Base-by-base conservation (phyloP, 2,329 filamentous ascomycete species). In the Epichloe gansuensis region DNA sequence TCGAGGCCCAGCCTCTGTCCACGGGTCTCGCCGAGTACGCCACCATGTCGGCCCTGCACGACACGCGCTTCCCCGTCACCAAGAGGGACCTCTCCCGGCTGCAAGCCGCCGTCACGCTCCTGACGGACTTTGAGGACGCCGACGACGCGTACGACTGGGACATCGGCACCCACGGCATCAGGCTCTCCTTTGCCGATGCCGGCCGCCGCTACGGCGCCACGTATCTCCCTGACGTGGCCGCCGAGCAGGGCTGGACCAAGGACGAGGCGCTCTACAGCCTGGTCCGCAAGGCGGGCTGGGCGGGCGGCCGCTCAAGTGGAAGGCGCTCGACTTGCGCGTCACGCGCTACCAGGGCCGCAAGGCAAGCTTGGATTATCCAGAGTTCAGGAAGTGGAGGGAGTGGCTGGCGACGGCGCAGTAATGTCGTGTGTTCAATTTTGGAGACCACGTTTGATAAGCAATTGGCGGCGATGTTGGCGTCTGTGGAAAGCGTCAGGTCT, bases 261-360 rank as follows among this genome's bases (percentile, higher is more conserved):
- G 91, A 97, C 65, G 88, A 97, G 75, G 88, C 91, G 0, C 69
- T 98, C 3, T 77, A 90, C 51, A 94, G 88, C 68, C 71, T 97
- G 64, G 93, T 96, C 85, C 78, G 88, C 55, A 98, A 98, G 75
- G 91, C 91, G 0, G 93, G 93, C 1, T 98, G 91, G 91, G 78
- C 77, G 54, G 90, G 89, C 1, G 88, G 83, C 77, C 81, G 77
- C 56, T 85, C 1, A 77, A 80, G 42, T 97, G 91, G 91, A 78
- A 78, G 59, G 83, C 88, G 55, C 82, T 96, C 21, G 82, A 87
- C 49, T 74, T 95, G 66, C 82, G 82, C 60, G 82, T 93, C 2
- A 83, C 91, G 52, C 78, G 88, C 60, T 98, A 97, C 67, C 88
- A 93, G 69, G 93, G 93, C 21, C 82, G 83, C 70, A 91, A 88